These are phyloP conservation scores for Acanthochlamys bracteata DNA, from an alignment of 106 monocot genomes.

Conservation along the genomic window DNA sequence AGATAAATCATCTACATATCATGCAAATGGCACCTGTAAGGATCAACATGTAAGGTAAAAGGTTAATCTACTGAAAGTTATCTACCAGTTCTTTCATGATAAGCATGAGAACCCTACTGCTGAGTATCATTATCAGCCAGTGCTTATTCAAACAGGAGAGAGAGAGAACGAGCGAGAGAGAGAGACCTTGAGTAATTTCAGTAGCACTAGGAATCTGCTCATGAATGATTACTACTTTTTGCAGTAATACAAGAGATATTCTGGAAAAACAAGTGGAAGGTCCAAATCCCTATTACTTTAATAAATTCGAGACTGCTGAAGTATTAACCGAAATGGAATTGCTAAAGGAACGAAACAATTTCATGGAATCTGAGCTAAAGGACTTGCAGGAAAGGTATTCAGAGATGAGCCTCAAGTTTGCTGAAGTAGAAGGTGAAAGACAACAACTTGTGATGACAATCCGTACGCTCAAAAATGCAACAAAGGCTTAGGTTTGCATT, in stretches of 20 bases:
- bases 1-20: constrained; percentile 3
- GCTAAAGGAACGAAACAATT: constrained; percentile 48
- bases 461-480: constrained; percentile 71
- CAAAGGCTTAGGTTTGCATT: constrained; percentile 36
- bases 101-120: not conserved
- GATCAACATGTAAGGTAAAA: constrained; percentile 16
- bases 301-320: constrained; percentile 16
- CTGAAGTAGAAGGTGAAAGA: constrained; percentile 95
- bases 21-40: not conserved
- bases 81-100: not conserved
- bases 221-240: constrained; percentile 4
- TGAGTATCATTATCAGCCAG: not conserved
- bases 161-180: not conserved
- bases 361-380: constrained; percentile 81
- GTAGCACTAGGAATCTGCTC: constrained; percentile 3
- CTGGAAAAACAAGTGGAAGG: constrained; percentile 7
- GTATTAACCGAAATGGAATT: constrained; percentile 27
- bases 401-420: constrained; percentile 88
- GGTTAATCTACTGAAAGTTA: not conserved
- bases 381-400: constrained; percentile 94
- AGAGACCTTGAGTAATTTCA: not conserved
- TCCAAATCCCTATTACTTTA: constrained; percentile 3
- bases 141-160: too few species aligned
- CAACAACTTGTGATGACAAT: constrained; percentile 91
- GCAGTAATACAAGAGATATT: constrained; percentile 17